Evolutionary conservation across 2,329 filamentous ascomycete species (phyloP), one percentile per base, ranked within the genome.

Genomic region (Emericellopsis atlantica): DNA sequence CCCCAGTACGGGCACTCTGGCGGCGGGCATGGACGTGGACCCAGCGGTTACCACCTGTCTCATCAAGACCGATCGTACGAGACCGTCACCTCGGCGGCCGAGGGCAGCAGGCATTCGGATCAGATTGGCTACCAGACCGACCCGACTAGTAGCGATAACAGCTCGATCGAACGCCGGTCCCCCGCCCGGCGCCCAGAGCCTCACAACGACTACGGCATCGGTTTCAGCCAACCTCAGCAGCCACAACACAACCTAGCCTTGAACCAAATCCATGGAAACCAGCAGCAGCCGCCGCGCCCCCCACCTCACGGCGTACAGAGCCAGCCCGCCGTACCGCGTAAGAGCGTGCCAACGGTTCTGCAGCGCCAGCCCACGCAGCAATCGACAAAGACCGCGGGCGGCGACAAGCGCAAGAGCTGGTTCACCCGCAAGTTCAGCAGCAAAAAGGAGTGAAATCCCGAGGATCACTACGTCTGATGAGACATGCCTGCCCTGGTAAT

Each of bases 321-420:
- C 12, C 41, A 44, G 24, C 43, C 50, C 5, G 33, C 47, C n/a
- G 43, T 53, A 24, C 53, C 50, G 29, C 53, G 54, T 39, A 57
- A 59, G 48, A 51, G 54, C 9, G 39, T 36, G 42, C 39, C 48
- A 24, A 45, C 52, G 23, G 45, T 58, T 35, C 44, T 58, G 36
- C 53, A 49, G 40, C 46, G 56, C 23, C 49, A 58, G 36, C 48
- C 49, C 5, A 54, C 51, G 38, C 54, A 50, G 38, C 16, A 40
- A 36, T 21, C 33, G 8, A 15, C 32, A 14, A 9, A 10, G 29
- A 36, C n/a, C 9, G 24, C 26, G 29, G 14, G 29, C 16, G 40
- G 45, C 23, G 82, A 88, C 45, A 95, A 94, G 70, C 74, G 84
- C 48, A 89, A 88, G 72, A 92, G 88, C 57, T 95, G 89, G 87